Evolutionary conservation across 352 stramenopile species (phyloP), one percentile per base, ranked within the genome.

Genomic region (Globisporangium parvum): DNA sequence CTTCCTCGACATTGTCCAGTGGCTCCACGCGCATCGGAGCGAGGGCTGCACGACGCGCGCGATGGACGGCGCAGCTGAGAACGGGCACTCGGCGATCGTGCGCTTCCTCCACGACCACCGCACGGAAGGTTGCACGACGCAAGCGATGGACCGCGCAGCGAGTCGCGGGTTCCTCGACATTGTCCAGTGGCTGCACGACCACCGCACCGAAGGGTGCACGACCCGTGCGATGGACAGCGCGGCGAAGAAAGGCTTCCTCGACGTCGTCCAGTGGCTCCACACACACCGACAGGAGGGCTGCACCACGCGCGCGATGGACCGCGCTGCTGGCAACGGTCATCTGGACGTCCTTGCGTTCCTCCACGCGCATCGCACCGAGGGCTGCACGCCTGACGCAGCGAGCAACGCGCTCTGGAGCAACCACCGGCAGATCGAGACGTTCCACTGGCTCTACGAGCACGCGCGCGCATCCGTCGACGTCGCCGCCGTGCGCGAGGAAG

Each of bases 181-280:
- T 26, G 57, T 64, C 17, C 44, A 64, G 31, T 64, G 49, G 50
- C 51, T 63, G 21, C 59, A 70, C 20, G 51, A 21, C 15, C 24
- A 67, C 37, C 55, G 59, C 2, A 24, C 2, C 0, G 60, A 67
- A 52, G 63, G 63, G n/a, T 70, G 63, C 33, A 68, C 57, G 23
- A 64, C 54, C 15, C 26, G 52, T 15, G 64, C 64, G 6, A 71
- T 71, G 40, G 64, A 71, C n/a, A 49, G 35, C 12, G 64, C 64
- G 0, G 76, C 75, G 12, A 26, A 42, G 12, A 48, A 55, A 20
- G 55, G 55, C 6, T 31, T 49, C 18, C 21, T 60, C 0, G 37
- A 55, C 2, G 48, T 55, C 10, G 55, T 55, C 5, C 55, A 60
- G 40, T 60, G 55, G 55, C 47, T 61, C 8, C 47, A 56, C n/a